Conservation (phyloP, 2,329 filamentous ascomycete genomes). For the Cladorrhinum sp. region DNA sequence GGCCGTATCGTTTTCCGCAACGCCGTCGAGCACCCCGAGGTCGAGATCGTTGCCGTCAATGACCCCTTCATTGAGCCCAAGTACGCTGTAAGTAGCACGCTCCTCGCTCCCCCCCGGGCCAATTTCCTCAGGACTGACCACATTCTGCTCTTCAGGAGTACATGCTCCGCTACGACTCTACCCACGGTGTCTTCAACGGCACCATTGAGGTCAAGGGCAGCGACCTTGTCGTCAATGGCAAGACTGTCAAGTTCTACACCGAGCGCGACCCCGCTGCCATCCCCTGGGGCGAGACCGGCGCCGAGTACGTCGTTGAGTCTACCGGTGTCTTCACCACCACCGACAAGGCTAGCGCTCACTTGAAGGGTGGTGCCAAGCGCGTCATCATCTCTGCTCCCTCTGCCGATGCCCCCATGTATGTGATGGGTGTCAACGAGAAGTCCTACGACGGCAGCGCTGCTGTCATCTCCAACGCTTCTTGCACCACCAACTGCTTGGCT, state of each 20-base stretch:
- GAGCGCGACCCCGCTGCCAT: conserved; percentile 88
- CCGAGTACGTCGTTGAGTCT: conserved; percentile 94
- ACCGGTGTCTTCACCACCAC: conserved; percentile 99
- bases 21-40: conserved; percentile 82
- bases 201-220: conserved; percentile 68
- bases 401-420: conserved; percentile 98
- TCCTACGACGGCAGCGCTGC: conserved; percentile 85
- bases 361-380: conserved; percentile 98
- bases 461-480: conserved; percentile 98
- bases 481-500: conserved; percentile 99
- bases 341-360: conserved; percentile 90
- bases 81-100: conserved; percentile 77
- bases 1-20: conserved; percentile 99
- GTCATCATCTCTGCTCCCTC: conserved; percentile 90
- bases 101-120: conserved; percentile 10
- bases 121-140: conserved; percentile 30
- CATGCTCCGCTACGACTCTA: conserved; percentile 99
- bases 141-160: conserved; percentile 63
- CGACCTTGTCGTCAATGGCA: conserved; percentile 86
- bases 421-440: conserved; percentile 98
- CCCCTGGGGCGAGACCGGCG: conserved; percentile 83
- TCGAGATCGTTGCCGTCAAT: conserved; percentile 95
- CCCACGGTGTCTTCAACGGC: conserved; percentile 96
- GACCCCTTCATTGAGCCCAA: conserved; percentile 98
- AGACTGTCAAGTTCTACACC: conserved; percentile 90